Evolutionary conservation across 352 stramenopile genomes (phyloP).

Genomic region (Pythium apleroticum): DNA sequence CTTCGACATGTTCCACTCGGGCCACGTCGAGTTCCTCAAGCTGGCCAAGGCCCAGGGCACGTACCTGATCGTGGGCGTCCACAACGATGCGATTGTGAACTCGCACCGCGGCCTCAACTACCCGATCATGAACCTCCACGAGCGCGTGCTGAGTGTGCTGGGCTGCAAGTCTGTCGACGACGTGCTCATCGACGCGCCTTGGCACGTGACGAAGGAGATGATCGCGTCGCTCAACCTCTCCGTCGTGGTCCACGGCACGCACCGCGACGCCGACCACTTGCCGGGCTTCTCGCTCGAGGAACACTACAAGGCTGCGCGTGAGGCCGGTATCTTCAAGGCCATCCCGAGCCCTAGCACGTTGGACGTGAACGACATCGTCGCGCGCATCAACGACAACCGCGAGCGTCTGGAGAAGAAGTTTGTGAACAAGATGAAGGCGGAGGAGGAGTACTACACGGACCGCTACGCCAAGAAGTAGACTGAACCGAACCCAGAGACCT

Average conservation of each 20-base stretch:
- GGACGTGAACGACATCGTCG: constrained; percentile 87
- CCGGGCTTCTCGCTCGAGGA: constrained; percentile 66
- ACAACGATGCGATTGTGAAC: constrained; percentile 94
- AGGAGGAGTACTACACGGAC: constrained; percentile 92
- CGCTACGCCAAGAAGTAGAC: constrained; percentile 67
- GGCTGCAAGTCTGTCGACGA: constrained; percentile 97
- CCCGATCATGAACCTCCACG: constrained; percentile 98
- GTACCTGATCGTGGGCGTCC: constrained; percentile 97
- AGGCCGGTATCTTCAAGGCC: constrained; percentile 82
- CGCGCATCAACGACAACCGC: constrained; percentile 87
- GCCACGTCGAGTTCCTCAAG: constrained; percentile 96
- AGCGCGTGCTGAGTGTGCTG: constrained; percentile 96
- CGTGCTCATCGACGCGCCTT: constrained; percentile 97
- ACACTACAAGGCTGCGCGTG: constrained; percentile 76
- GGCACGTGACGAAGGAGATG: constrained; percentile 96
- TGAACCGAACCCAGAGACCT: background rate
- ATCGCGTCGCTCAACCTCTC: constrained; percentile 90
- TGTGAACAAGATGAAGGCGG: constrained; percentile 92
- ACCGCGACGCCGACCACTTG: constrained; percentile 74
- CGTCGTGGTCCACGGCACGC: constrained; percentile 85
- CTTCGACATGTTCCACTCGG: constrained; percentile 99
- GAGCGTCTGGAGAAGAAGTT: constrained; percentile 93
- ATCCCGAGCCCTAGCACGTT: constrained; percentile 73
- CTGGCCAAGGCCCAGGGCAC: constrained; percentile 90
- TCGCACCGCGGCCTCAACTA: constrained; percentile 89